Base-by-base conservation (phyloP, 768 basidiomycete species). In the Cystofilobasidium bisporidii region DNA sequence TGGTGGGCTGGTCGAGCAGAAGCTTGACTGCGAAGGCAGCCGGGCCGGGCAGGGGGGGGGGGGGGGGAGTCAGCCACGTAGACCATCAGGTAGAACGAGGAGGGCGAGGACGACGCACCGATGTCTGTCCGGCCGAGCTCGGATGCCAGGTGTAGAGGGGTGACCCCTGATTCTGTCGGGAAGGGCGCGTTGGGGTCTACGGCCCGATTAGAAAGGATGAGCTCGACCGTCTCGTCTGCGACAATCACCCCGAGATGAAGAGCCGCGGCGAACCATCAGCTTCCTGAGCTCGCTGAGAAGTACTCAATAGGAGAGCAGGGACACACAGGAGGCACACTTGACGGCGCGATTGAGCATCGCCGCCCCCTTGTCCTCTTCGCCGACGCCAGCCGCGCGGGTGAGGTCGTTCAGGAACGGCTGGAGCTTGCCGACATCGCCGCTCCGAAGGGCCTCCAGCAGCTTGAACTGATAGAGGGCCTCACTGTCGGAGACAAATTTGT, bases 71-170 rank as follows among this genome's bases (percentile, higher is more conserved):
- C 4, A 43, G 43, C 43, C 43, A 24, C 50, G 4, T 10, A 9
- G 10, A 26, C 22, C 50, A 53, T 4, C 50, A 24, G 3, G n/a
- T 32, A 40, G 53, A 2, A 24, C 2, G n/a, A 8, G 12, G 58
- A 24, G 43, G 9, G 18, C 5, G 47, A 20, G 20, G 3, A 22
- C 14, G 56, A 33, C 33, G 11, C 20, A 68, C 67, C 68, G 36
- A 89, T 81, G 65, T 90, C 89, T 4, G 81, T 76, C 30, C 89
- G 80, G 3, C 86, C 88, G 1, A 91, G 80, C 0, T 86, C 83
- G 0, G 88, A 86, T 77, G 86, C 81, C 76, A 92, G 74, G 81
- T 85, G 84, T 0, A 91, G 80, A 0, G 90, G 85, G 0, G 87
- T 89, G 5, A 80, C 81, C 0, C 87, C 86, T 0, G 87, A 86